Evolutionary conservation across 2,329 filamentous ascomycete genomes (phyloP).

Genomic region (Fusarium napiforme): DNA sequence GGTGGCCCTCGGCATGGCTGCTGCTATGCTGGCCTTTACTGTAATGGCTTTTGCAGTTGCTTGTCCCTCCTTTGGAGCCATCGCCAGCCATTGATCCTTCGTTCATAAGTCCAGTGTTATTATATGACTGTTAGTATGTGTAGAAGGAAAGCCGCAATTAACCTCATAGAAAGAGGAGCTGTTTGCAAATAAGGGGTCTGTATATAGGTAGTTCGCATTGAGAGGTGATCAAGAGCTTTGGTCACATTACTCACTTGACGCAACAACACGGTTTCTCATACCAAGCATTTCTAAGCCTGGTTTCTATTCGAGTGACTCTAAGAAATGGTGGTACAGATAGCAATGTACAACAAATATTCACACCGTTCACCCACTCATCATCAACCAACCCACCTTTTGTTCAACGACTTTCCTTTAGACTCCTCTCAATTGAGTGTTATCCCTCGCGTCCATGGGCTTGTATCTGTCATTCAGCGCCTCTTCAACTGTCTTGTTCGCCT

Average conservation of each 20-base stretch:
- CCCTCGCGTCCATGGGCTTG: conserved; percentile 58
- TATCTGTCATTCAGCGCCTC: conserved; percentile 68
- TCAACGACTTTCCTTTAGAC: conserved; percentile 43
- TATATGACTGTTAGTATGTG: not conserved
- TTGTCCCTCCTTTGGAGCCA: not conserved
- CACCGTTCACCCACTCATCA: conserved; percentile 26
- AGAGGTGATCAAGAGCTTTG: conserved; percentile 14
- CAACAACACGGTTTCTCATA: conserved; percentile 23
- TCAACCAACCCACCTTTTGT: conserved; percentile 14
- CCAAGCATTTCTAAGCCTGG: conserved; percentile 34
- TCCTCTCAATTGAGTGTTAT: conserved; percentile 58
- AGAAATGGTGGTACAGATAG: conserved; percentile 46
- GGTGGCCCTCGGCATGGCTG: not conserved
- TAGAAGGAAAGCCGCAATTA: not conserved
- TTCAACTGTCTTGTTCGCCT: conserved; percentile 60
- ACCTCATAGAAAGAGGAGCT: not conserved
- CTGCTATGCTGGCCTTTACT: not conserved
- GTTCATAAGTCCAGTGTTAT: not conserved
- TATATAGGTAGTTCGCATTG: conserved; percentile 13
- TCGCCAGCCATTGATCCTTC: not conserved
- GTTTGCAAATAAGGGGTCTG: not conserved
- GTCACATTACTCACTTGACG: conserved; percentile 15
- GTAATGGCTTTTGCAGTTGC: conserved; percentile 3
- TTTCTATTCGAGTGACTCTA: conserved; percentile 43
- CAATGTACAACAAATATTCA: conserved; percentile 43